Conservation (phyloP, 2,329 filamentous ascomycete species). For the Clarireedia sp. region DNA sequence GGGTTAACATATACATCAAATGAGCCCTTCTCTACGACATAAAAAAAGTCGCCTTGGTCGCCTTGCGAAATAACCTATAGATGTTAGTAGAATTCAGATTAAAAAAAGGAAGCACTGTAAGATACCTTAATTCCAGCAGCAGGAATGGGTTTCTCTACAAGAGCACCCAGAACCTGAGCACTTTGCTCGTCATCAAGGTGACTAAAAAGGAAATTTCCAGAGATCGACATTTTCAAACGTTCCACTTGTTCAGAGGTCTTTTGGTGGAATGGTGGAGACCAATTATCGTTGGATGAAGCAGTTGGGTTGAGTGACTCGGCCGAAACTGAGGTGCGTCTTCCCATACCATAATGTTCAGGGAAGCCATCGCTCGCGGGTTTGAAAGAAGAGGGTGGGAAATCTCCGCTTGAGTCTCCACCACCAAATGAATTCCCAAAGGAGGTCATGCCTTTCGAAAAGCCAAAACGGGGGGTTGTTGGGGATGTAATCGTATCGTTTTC, state of each 20-base stretch:
- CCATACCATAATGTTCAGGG: constrained; percentile 89
- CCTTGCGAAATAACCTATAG: constrained; percentile 85
- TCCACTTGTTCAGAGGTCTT: constrained; percentile 76
- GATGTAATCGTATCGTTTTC: constrained; percentile 68
- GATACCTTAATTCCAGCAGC: constrained; percentile 70
- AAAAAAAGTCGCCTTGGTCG: constrained; percentile 95
- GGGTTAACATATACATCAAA: constrained; percentile 90
- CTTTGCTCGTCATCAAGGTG: constrained; percentile 93
- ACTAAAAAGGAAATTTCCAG: constrained; percentile 86
- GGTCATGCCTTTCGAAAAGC: constrained; percentile 33
- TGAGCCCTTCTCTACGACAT: constrained; percentile 82
- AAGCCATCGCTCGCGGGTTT: constrained; percentile 52
- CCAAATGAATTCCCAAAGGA: constrained; percentile 31
- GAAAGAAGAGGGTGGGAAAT: constrained; percentile 39
- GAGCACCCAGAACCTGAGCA: constrained; percentile 74
- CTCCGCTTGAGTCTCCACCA: constrained; percentile 39
- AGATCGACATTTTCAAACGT: constrained; percentile 73
- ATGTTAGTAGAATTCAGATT: not conserved
- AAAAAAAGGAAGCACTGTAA: not conserved
- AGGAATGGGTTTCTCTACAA: constrained; percentile 92
- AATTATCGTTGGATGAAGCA: constrained; percentile 76
- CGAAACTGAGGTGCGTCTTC: constrained; percentile 88
- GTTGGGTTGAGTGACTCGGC: constrained; percentile 92
- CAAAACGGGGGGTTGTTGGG: constrained; percentile 59
- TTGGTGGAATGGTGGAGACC: constrained; percentile 76